Base-by-base conservation (phyloP, 2,329 filamentous ascomycete genomes). In the Talaromyces sp. region DNA sequence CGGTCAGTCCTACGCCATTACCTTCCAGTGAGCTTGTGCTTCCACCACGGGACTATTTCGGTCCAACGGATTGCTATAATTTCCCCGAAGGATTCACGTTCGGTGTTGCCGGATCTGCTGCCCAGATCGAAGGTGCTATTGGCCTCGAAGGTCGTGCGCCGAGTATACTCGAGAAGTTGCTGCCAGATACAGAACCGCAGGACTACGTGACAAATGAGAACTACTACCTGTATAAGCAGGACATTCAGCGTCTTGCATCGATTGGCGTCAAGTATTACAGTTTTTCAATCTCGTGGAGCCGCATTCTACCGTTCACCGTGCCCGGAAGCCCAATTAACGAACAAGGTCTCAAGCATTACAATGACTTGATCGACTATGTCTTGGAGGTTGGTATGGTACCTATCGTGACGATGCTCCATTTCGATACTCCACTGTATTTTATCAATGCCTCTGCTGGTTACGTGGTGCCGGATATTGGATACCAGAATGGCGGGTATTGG, bases 21-120 rank as follows among this genome's bases (percentile, higher is more conserved):
- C 82, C 85, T 0, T 84, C 78, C 1, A 82, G 75, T 62, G 84
- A 87, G 64, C 78, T 88, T 1, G 75, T 87, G 6, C 77, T 86
- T 0, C 86, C 86, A 0, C 85, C 86, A 0, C 71, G 76, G 1
- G 81, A 84, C 58, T 84, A 84, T 66, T 83, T 85, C 63, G 77
- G 76, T 0, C 79, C 83, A 0, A 71, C 67, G 0, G 71, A 74
- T 61, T 74, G 73, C 63, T 74, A 74, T 31, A 65, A 65, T 19
- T 78, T 79, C 33, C 78, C 77, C 0, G 62, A 72, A 0, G 75
- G 76, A 15, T 83, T 83, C 62, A 72, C 77, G 63, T 82, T 80
- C 69, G 80, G 80, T 1, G 76, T 80, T 45, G 77, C 78, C 10
- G 77, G 76, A 4, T 77, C 76, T 33, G 77, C 80, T 8, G 77